These are phyloP conservation scores for Eimeria praecox DNA, from an alignment of 169 alveolate genomes.

Conservation along the genomic window DNA sequence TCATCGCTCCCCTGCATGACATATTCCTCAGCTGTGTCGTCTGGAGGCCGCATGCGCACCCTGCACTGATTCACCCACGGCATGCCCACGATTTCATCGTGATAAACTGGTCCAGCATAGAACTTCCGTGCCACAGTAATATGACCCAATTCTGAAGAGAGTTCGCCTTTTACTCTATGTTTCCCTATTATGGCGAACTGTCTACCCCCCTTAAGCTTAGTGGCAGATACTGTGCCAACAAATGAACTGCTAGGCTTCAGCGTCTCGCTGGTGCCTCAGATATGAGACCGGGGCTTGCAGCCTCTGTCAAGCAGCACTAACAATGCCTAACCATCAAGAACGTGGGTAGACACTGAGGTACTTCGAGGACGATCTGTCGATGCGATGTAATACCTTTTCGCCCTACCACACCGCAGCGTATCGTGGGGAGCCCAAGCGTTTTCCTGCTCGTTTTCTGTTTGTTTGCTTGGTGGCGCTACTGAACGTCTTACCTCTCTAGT, in stretches of 20 bases:
- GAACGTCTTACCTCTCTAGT: too few species aligned
- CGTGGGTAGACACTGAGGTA: not conserved
- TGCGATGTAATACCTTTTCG: not conserved
- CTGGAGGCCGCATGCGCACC: not conserved
- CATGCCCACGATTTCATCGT: not conserved
- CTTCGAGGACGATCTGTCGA: not conserved
- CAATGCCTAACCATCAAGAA: not conserved
- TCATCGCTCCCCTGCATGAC: not conserved
- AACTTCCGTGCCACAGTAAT: not conserved
- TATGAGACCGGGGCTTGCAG: not conserved
- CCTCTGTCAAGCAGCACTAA: not conserved
- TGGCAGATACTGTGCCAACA: not conserved
- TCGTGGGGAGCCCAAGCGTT: not conserved
- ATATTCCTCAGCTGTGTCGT: not conserved
- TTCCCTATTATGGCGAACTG: not conserved
- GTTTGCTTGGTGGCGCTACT: not conserved
- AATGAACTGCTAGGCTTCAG: not conserved
- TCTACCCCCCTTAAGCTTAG: not conserved
- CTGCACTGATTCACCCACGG: not conserved
- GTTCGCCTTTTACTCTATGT: not conserved
- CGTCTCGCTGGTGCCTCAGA: not conserved
- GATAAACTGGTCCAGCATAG: not conserved
- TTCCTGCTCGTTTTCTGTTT: not conserved
- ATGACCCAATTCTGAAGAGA: not conserved
- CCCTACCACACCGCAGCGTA: not conserved